Conservation (phyloP, 352 stramenopile species). For the Nothophytophthora sp. region DNA sequence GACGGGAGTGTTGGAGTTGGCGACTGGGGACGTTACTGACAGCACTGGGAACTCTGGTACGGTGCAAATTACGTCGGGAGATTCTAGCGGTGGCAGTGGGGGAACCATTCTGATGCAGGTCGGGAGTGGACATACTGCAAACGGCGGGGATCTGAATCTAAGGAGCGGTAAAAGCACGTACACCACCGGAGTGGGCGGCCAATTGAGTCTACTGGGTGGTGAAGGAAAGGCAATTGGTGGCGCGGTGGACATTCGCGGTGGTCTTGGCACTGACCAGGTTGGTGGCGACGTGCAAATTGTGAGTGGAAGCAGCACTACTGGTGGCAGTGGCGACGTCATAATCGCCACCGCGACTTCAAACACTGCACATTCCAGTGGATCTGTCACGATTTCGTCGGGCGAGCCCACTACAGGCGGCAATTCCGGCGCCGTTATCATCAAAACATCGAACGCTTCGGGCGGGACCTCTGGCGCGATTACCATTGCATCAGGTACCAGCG, state of each 20-base stretch:
- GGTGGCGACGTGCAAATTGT: conserved; percentile 26
- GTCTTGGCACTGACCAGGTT: conserved; percentile 6
- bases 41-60: conserved; percentile 10
- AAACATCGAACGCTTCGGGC: conserved; percentile 14
- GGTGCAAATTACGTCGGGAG: conserved; percentile 6
- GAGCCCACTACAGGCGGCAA: conserved; percentile 13
- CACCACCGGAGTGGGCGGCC: conserved; percentile 8
- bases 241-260: conserved; percentile 20
- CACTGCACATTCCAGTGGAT: conserved; percentile 7
- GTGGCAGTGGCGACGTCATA: conserved; percentile 51
- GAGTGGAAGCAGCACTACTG: conserved; percentile 21
- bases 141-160: conserved; percentile 11
- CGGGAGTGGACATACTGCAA: conserved; percentile 6
- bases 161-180: conserved; percentile 12
- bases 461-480: conserved; percentile 19
- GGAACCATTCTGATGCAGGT: conserved; percentile 13
- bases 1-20: conserved; percentile 8
- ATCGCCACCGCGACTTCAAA: conserved; percentile 39
- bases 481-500: conserved; percentile 7
- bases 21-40: conserved; percentile 4
- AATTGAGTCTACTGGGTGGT: conserved; percentile 12
- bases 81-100: conserved; percentile 2
- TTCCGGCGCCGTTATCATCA: conserved; percentile 16
- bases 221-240: conserved; percentile 18
- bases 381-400: conserved; percentile 16